phyloP scores from a whole-genome alignment of 768 basidiomycete genomes.

The Strobilomyces confusus region DNA sequence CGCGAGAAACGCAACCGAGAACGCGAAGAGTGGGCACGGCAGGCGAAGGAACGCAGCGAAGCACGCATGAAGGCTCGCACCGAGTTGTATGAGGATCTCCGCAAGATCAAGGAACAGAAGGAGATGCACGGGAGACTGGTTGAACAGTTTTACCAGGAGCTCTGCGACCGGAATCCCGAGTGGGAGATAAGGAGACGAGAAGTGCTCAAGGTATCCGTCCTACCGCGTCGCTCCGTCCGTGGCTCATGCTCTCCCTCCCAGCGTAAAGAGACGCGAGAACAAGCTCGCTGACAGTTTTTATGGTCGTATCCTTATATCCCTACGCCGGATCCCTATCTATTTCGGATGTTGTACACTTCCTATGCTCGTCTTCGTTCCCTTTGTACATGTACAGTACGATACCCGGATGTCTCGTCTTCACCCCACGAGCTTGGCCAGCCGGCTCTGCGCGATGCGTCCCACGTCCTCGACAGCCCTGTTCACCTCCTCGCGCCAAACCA shows the following conservation, averaged over 20 bases:
- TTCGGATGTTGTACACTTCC: conserved; percentile 28
- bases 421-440: conserved; percentile 39
- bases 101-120: conserved; percentile 40
- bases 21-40: conserved; percentile 51
- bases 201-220: conserved; percentile 42
- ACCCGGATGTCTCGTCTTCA: too few relatives aligned
- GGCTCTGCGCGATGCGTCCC: conserved; percentile 70
- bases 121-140: conserved; percentile 41
- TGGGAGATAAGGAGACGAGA: conserved; percentile 55
- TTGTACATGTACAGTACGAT: conserved; percentile 17
- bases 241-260: conserved; percentile 14
- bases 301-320: conserved; percentile 30
- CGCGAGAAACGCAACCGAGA: conserved; percentile 43
- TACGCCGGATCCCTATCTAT: conserved; percentile 16
- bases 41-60: conserved; percentile 45
- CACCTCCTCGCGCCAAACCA: conserved; percentile 64
- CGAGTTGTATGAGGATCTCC: conserved; percentile 35
- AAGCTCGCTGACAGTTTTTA: conserved; percentile 19
- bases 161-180: conserved; percentile 55
- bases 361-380: neutral
- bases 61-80: conserved; percentile 45
- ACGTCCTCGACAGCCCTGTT: conserved; percentile 70
- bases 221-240: conserved; percentile 1
- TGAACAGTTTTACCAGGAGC: conserved; percentile 51
- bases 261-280: conserved; percentile 29